Evolutionary conservation across 352 stramenopile genomes (phyloP), one percentile per base, ranked within the genome.

Genomic region (Globisporangium irregulare): DNA sequence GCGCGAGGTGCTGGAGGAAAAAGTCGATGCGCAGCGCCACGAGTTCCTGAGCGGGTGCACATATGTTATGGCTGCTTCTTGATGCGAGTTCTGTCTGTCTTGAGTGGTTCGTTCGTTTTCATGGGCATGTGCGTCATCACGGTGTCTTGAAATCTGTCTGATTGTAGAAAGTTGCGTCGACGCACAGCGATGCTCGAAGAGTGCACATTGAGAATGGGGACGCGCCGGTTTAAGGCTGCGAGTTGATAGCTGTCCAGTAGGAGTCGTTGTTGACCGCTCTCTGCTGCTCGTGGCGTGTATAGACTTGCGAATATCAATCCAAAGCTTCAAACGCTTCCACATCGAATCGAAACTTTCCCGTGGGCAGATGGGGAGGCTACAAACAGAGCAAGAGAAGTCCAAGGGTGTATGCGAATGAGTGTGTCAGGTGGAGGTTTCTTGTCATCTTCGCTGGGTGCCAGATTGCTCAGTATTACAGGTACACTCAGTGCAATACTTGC

Each of bases 11-110:
- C 56, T 62, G 29, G 56, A 62, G 34, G 6, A 1, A 9, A 62
- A 48, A 10, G n/a, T 62, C 57, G 57, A 53, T 53, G 57, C 34
- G 57, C 57, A 62, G 34, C 57, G 34, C 9, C 57, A 62, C 29
- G 22, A 48, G 32, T 48, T 53, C 34, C 34, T 51, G 34, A 36
- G 57, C 57, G 24, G 27, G n/a, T 50, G 34, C 34, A 53, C 57
- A 36, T 51, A 29, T 34, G 57, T 51, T 50, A 36, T 29, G 2
- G 9, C 27, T 51, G 29, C 8, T 7, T 36, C 5, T 36, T 43
- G 48, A 9, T 36, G 32, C 32, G 5, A 36, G 32, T 10, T 10
- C 12, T 29, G 14, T 8, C 9, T 6, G 3, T 4, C 18, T 25
- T 2, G 8, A 14, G 4, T 14, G 24, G 34, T 58, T 25, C 20